Conservation (phyloP, 78 protist species). For the Dictyostelium capitatum region DNA sequence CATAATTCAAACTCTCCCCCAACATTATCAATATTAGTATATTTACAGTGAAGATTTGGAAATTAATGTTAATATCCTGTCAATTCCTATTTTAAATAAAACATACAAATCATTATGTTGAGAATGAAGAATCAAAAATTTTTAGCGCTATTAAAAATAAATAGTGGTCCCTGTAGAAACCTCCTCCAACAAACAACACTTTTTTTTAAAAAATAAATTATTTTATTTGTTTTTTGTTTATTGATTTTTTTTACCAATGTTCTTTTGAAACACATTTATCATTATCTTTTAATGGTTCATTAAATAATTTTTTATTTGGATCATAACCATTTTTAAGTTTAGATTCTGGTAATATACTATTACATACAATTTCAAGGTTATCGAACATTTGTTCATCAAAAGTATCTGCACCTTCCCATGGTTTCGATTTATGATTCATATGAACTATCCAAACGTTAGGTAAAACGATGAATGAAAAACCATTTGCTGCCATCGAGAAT, state of each 20-base stretch:
- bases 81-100: no score
- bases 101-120: no score
- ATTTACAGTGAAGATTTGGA: no score
- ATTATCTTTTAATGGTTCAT: conserved; percentile 52
- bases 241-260: conserved; percentile 22
- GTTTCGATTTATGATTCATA: conserved; percentile 32
- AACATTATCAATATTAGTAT: no score
- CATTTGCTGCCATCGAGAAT: conserved; percentile 30
- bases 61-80: no score
- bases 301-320: conserved; percentile 36
- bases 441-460: conserved; percentile 63
- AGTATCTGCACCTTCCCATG: conserved; percentile 61
- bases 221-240: no score
- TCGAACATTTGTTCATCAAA: conserved; percentile 55
- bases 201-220: no score
- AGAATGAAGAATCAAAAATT: no score
- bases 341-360: conserved; percentile 34
- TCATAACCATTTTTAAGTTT: conserved; percentile 30
- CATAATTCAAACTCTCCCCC: no score
- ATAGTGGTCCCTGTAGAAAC: no score
- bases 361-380: conserved; percentile 22
- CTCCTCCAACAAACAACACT: no score
- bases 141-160: no score
- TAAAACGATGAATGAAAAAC: conserved; percentile 42
- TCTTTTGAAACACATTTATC: conserved; percentile 2